These are phyloP conservation scores for Pythium dissotocum DNA, from an alignment of 352 stramenopile species.

Conservation along the genomic window DNA sequence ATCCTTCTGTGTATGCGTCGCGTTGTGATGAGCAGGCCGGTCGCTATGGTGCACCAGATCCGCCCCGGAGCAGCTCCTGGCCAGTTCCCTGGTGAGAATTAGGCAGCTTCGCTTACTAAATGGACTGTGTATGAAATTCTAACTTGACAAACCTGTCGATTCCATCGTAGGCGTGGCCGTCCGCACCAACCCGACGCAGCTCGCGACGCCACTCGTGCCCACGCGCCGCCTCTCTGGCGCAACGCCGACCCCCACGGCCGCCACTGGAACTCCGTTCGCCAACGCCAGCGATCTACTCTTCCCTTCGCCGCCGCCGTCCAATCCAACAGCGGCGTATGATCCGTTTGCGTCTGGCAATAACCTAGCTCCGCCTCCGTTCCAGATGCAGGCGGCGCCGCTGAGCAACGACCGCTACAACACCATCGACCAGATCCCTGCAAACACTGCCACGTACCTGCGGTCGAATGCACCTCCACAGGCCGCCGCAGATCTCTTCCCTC, in stretches of 20 bases:
- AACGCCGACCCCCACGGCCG: constrained; percentile 14
- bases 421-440: constrained; percentile 32
- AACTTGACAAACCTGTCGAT: not conserved
- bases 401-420: constrained; percentile 18
- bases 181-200: constrained; percentile 48
- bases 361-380: not conserved
- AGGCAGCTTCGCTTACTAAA: too few relatives aligned
- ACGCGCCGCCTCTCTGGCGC: constrained; percentile 34
- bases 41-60: constrained; percentile 38
- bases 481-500: constrained; percentile 30
- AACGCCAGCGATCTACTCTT: constrained; percentile 17
- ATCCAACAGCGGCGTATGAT: not conserved
- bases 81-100: constrained; percentile 29
- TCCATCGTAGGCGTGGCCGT: constrained; percentile 37
- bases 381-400: constrained; percentile 7
- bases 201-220: constrained; percentile 57
- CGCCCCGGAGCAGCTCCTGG: constrained; percentile 24
- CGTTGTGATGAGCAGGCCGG: constrained; percentile 20
- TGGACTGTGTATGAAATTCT: not conserved
- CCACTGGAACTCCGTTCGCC: constrained; percentile 11
- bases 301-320: constrained; percentile 20
- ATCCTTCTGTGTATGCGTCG: not conserved
- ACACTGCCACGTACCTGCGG: constrained; percentile 30
- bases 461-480: not conserved
- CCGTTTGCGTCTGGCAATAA: not conserved